A percentile compares a stretch with the other conserved stretches of the same genome.
Evolutionary conservation across 83 land plant species (phyloP).

Genomic region (Thuja plicata): DNA sequence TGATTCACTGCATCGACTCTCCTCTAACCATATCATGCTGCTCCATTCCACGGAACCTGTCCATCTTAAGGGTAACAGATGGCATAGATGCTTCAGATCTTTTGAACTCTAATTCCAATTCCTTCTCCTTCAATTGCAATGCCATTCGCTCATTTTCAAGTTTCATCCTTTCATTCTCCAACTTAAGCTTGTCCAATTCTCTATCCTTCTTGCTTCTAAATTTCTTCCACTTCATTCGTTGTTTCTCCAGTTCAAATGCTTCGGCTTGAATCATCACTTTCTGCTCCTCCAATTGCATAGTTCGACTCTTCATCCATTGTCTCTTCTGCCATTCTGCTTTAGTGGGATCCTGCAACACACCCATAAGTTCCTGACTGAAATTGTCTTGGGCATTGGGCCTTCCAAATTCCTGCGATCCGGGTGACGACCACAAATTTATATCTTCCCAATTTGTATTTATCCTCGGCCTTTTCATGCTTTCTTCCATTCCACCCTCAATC

Average conservation of each 20-base stretch:
- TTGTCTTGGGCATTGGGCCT: conserved; percentile 5
- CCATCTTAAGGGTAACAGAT: not conserved
- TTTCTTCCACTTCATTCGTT: conserved; percentile 11
- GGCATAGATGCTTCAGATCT: conserved; percentile 13
- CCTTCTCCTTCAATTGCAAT: conserved; percentile 11
- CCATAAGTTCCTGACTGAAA: conserved; percentile 19
- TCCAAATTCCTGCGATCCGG: conserved; percentile 7
- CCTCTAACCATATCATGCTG: conserved; percentile 12
- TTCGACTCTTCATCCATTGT: conserved; percentile 4
- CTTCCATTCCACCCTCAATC: conserved; percentile 14
- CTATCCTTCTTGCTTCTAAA: conserved; percentile 45
- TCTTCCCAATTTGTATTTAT: not conserved
- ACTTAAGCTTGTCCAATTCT: conserved; percentile 12
- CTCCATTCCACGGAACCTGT: conserved; percentile 3
- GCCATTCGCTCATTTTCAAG: conserved; percentile 1
- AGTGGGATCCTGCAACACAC: conserved; percentile 10
- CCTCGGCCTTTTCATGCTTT: conserved; percentile 22
- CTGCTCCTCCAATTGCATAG: conserved; percentile 9
- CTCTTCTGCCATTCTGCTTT: conserved; percentile 10
- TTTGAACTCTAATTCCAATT: conserved; percentile 9
- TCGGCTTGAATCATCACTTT: not conserved
- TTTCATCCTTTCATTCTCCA: conserved; percentile 19
- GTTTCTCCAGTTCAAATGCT: conserved; percentile 8
- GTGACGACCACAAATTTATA: not conserved
- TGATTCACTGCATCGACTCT: conserved; percentile 2